Conservation (phyloP, 2,329 filamentous ascomycete species). For the Claviceps digitariae region DNA sequence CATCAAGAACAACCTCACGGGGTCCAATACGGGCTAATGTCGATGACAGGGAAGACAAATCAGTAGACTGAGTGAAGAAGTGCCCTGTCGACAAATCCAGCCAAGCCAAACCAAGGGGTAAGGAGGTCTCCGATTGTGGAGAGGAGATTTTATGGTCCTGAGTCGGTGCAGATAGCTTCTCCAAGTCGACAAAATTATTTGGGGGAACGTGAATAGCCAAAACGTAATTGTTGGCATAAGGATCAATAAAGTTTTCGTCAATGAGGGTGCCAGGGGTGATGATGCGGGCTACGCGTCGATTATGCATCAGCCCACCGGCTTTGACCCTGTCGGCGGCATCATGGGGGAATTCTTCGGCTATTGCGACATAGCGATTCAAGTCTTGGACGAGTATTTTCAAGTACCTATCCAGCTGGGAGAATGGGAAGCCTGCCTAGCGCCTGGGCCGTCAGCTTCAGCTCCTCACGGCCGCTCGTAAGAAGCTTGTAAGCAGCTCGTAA, state of each 20-base stretch:
- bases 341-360: slow-evolving; percentile 85
- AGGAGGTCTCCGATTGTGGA: slow-evolving; percentile 4
- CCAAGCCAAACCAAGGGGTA: slow-evolving; percentile 70
- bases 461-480: background rate
- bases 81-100: slow-evolving; percentile 89
- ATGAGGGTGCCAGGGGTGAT: slow-evolving; percentile 92
- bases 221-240: slow-evolving; percentile 85
- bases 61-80: slow-evolving; percentile 73
- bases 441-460: background rate
- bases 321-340: slow-evolving; percentile 55
- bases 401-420: slow-evolving; percentile 82
- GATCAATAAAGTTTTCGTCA: slow-evolving; percentile 94
- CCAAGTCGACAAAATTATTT: background rate
- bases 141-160: slow-evolving; percentile 2
- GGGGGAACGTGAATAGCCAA: slow-evolving; percentile 55
- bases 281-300: slow-evolving; percentile 72
- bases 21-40: slow-evolving; percentile 72
- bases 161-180: background rate
- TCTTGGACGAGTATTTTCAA: slow-evolving; percentile 90
- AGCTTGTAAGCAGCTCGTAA: too few species aligned
- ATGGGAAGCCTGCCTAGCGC: slow-evolving; percentile 72
- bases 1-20: slow-evolving; percentile 69
- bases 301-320: slow-evolving; percentile 67
- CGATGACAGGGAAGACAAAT: slow-evolving; percentile 59
- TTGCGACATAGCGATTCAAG: slow-evolving; percentile 77